These are phyloP conservation scores for Bryopsis sp. DNA, from an alignment of 139 green algal genomes.

Conservation along the genomic window DNA sequence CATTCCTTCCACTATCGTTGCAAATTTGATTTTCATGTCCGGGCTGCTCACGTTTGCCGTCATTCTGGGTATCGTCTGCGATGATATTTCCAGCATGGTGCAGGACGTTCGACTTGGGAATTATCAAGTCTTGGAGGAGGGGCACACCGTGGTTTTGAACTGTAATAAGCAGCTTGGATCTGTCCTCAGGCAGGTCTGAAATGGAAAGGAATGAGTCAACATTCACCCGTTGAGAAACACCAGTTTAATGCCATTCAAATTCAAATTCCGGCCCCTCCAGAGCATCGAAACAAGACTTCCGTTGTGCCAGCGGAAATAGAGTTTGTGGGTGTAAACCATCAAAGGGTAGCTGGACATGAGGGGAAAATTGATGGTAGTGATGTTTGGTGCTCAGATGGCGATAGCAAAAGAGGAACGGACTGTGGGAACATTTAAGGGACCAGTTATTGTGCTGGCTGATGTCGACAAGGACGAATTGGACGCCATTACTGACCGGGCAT, in stretches of 20 bases:
- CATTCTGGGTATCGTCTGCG: constrained; percentile 32
- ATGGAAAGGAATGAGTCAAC: neutral
- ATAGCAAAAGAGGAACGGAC: neutral
- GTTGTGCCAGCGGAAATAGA: no score
- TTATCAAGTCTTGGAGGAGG: constrained; percentile 26
- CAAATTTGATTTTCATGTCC: constrained; percentile 14
- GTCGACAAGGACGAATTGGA: constrained; percentile 29
- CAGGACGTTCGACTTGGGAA: constrained; percentile 23
- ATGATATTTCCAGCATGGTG: constrained; percentile 30
- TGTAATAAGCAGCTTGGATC: constrained; percentile 29
- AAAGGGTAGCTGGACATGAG: no score
- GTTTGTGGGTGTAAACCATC: no score
- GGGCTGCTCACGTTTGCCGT: constrained; percentile 38
- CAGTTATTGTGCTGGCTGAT: constrained; percentile 35
- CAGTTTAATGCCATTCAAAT: no score
- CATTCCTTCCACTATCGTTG: neutral
- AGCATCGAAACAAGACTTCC: no score
- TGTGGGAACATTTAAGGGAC: neutral
- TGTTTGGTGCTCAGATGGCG: constrained; percentile 5
- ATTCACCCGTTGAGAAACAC: no score
- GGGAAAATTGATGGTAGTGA: constrained; percentile 2
- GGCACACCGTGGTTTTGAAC: constrained; percentile 32
- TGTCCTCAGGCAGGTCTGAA: constrained; percentile 24
- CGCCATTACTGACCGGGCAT: constrained; percentile 2
- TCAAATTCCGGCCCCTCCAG: no score